Evolutionary conservation across 805 yeast genomes (phyloP), one percentile per base, ranked within the genome.

Genomic region (Nadsonia fulvescens): DNA sequence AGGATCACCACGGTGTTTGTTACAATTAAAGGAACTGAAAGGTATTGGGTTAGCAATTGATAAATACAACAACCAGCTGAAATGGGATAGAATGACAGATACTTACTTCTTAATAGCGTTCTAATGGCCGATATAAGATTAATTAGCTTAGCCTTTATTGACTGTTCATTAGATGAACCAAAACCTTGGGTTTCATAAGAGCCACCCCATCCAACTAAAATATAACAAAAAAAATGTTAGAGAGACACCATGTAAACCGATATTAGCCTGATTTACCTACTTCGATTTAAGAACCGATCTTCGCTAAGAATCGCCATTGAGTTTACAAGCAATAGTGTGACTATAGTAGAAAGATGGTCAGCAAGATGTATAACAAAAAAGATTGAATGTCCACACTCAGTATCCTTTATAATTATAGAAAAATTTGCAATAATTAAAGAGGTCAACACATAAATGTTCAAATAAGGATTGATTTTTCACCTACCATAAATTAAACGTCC

Each of bases 301-400:
- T 77, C 91, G 44, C 75, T 74, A 27, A 77, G 59, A 18, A 77
- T 72, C 1, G 89, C 89, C 15, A 77, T 63, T 1, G 86, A 67
- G 46, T 77, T 77, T 24, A 75, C 63, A 30, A 75, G 50, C 19
- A 77, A 44, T 12, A 55, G 44, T 13, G 41, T 37, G 22, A 51
- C 53, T 43, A 20, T 12, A 11, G 12, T 27, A 27, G 29, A 13
- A n/a, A 13, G n/a, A 8, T 17, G 8, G 19, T 8, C 5, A 23
- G 24, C 13, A 6, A n/a, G 11, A 12, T 3, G 10, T 18, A 10
- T 13, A n/a, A 19, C 28, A 8, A 8, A 8, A 20, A 4, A 13
- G 12, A n/a, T n/a, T n/a, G n/a, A n/a, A n/a, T n/a, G n/a, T n/a
- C n/a, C n/a, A n/a, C n/a, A n/a, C n/a, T n/a, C n/a, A n/a, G n/a